A percentile compares a stretch with the other conserved stretches of the same genome.
phyloP scores from a whole-genome alignment of 768 basidiomycete genomes.

The Sistotremastrum suecicum region DNA sequence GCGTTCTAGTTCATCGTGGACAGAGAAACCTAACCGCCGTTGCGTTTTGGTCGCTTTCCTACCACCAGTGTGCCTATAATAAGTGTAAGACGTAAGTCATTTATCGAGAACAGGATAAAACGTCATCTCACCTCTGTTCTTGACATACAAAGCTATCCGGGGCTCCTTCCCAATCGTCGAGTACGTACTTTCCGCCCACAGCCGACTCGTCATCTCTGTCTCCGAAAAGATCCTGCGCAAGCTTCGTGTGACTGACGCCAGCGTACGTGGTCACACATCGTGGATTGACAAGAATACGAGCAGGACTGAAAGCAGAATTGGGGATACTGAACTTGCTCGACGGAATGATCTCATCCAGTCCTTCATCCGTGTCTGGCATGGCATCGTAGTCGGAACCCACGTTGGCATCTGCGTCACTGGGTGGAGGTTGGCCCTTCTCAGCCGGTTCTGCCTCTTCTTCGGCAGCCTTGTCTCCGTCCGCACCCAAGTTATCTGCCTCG shows the following conservation, averaged over 20 bases:
- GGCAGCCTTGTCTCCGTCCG: conserved; percentile 3
- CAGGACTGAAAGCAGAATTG: conserved; percentile 78
- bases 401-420: conserved; percentile 57
- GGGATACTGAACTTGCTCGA: conserved; percentile 41
- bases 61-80: conserved; percentile 67
- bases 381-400: conserved; percentile 83
- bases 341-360: conserved; percentile 13
- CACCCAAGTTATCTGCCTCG: conserved; percentile 2
- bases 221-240: conserved; percentile 91
- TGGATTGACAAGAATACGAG: conserved; percentile 89
- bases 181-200: conserved; percentile 53
- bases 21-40: conserved; percentile 67
- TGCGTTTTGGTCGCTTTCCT: conserved; percentile 82
- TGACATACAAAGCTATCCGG: conserved; percentile 98
- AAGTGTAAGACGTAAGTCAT: conserved; percentile 1
- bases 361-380: conserved; percentile 50
- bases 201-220: conserved; percentile 37
- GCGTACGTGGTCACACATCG: conserved; percentile 97
- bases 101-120: neutral
- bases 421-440: conserved; percentile 16
- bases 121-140: conserved; percentile 56
- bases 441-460: conserved; percentile 14
- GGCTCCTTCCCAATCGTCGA: conserved; percentile 93
- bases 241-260: conserved; percentile 89
- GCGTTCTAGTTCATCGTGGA: conserved; percentile 50